Evolutionary conservation across 495 filamentous ascomycete genomes (phyloP).

Genomic region (Oleoguttula mirabilis): DNA sequence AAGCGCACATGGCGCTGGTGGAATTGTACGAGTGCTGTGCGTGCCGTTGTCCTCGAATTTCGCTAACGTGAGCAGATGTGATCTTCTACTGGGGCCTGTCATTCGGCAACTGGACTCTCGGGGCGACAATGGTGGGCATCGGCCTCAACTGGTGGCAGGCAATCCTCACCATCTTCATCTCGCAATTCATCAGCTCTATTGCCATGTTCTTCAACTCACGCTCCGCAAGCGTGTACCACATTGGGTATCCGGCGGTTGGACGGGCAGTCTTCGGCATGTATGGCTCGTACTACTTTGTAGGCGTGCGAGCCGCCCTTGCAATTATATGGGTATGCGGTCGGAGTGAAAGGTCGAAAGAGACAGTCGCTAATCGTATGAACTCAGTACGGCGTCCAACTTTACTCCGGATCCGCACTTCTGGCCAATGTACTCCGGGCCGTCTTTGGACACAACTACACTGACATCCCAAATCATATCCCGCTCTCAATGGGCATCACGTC

Average conservation of each 20-base stretch:
- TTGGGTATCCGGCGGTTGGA: slow-evolving; percentile 30
- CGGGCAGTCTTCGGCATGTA: slow-evolving; percentile 31
- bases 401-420: slow-evolving; percentile 27
- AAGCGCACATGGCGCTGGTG: slow-evolving; percentile 23
- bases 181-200: slow-evolving; percentile 31
- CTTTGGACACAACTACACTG: slow-evolving; percentile 25
- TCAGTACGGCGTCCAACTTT: slow-evolving; percentile 28
- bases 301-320: slow-evolving; percentile 21
- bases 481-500: slow-evolving; percentile 49
- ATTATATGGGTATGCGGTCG: slow-evolving; percentile 34
- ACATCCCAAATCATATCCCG: slow-evolving; percentile 32
- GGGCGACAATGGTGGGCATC: slow-evolving; percentile 33
- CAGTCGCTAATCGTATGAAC: too few relatives aligned
- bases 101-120: slow-evolving; percentile 35
- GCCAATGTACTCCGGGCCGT: slow-evolving; percentile 26
- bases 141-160: slow-evolving; percentile 36
- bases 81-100: slow-evolving; percentile 33
- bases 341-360: too few relatives aligned
- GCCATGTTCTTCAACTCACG: slow-evolving; percentile 35
- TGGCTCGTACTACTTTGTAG: slow-evolving; percentile 27
- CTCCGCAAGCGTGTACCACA: slow-evolving; percentile 30
- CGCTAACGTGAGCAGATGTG: too few relatives aligned
- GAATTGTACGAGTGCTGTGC: too few relatives aligned
- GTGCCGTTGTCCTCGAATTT: too few relatives aligned
- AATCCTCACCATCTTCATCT: slow-evolving; percentile 35